phyloP scores from a whole-genome alignment of 768 basidiomycete genomes.

The Mycena vulgaris region DNA sequence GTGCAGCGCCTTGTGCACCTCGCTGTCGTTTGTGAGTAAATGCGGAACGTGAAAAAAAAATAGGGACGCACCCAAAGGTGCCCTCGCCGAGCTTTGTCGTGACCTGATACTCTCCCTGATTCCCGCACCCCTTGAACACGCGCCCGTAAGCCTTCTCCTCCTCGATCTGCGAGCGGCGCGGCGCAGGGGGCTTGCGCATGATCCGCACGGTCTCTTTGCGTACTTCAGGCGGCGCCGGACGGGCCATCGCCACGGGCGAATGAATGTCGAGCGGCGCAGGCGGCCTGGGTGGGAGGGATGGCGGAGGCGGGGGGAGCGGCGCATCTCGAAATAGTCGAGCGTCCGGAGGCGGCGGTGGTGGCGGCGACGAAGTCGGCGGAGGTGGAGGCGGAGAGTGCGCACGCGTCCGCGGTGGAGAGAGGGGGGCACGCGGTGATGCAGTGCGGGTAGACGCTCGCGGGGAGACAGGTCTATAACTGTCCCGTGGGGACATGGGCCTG shows the following conservation, averaged over 20 bases:
- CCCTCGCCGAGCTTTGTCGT: conserved; percentile 95
- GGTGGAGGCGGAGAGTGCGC: conserved; percentile 37
- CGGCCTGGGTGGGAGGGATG: conserved; percentile 60
- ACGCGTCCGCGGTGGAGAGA: conserved; percentile 39
- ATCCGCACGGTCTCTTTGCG: conserved; percentile 40
- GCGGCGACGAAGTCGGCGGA: conserved; percentile 41
- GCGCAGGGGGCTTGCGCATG: conserved; percentile 58
- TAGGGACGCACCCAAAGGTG: conserved; percentile 83
- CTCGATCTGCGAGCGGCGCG: conserved; percentile 71
- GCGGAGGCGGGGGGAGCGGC: conserved; percentile 54
- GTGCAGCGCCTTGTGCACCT: conserved; percentile 92
- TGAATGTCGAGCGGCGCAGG: conserved; percentile 61
- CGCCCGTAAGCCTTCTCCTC: conserved; percentile 80
- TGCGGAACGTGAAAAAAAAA: conserved; percentile 11
- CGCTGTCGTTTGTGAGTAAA: conserved; percentile 61
- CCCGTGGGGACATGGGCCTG: conserved; percentile 27
- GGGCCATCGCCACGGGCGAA: conserved; percentile 59
- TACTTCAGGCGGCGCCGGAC: conserved; percentile 37
- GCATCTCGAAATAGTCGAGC: conserved; percentile 43
- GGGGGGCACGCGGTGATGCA: conserved; percentile 35
- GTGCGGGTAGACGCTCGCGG: conserved; percentile 43
- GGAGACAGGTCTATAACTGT: conserved; percentile 29
- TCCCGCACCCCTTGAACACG: conserved; percentile 78
- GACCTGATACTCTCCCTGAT: conserved; percentile 82
- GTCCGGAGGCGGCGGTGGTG: conserved; percentile 50